These are phyloP conservation scores for Polyplosphaeria fusca DNA, from an alignment of 495 filamentous ascomycete species.

Conservation along the genomic window DNA sequence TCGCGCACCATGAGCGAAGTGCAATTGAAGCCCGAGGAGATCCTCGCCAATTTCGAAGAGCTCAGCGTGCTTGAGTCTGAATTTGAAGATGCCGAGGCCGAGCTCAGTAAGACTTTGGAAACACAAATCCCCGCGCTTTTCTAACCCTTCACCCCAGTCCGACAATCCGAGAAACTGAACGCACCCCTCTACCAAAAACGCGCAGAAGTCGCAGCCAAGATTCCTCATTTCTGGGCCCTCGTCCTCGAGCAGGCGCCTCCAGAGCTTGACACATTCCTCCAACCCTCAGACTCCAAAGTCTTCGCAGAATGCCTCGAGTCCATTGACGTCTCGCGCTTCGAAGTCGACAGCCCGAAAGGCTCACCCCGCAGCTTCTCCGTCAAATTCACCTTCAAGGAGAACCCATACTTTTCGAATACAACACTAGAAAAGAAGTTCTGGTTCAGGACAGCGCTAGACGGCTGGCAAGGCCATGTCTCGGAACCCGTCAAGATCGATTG, in stretches of 20 bases:
- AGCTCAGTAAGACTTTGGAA: slow-evolving; percentile 55
- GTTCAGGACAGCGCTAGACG: slow-evolving; percentile 63
- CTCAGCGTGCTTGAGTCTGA: slow-evolving; percentile 47
- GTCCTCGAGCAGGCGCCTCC: slow-evolving; percentile 79
- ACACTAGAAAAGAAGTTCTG: slow-evolving; percentile 87
- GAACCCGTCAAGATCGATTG: slow-evolving; percentile 85
- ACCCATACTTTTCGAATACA: slow-evolving; percentile 70
- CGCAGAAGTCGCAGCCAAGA: slow-evolving; percentile 60
- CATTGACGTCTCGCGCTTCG: slow-evolving; percentile 71
- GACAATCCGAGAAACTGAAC: slow-evolving; percentile 50
- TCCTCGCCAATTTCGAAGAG: slow-evolving; percentile 37
- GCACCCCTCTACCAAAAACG: slow-evolving; percentile 69
- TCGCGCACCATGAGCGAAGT: slow-evolving; percentile 30
- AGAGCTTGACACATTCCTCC: slow-evolving; percentile 81
- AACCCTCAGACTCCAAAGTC: slow-evolving; percentile 67
- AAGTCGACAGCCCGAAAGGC: slow-evolving; percentile 56
- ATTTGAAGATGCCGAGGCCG: slow-evolving; percentile 65
- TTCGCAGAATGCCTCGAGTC: slow-evolving; percentile 59
- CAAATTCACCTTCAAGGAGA: slow-evolving; percentile 60
- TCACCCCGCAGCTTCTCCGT: slow-evolving; percentile 65
- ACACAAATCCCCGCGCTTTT: background rate
- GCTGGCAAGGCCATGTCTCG: slow-evolving; percentile 69
- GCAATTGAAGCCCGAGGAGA: slow-evolving; percentile 28
- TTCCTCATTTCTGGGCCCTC: slow-evolving; percentile 83
- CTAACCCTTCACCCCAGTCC: slow-evolving; percentile 46